Conservation (phyloP, 1,284 basidiomycete species). For the Ustilago esculenta region DNA sequence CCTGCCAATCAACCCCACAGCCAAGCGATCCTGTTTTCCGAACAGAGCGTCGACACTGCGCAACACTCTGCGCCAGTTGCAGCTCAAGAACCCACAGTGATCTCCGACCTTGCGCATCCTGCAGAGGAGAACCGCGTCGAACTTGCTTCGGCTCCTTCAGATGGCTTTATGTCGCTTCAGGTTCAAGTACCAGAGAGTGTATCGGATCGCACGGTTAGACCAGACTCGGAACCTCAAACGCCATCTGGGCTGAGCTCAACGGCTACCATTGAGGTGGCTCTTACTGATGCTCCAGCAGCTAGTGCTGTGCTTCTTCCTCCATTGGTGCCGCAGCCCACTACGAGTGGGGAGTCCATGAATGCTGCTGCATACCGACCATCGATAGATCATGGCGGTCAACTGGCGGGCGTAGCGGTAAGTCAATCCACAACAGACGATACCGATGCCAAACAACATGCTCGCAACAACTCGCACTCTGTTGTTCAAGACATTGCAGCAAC, state of each 20-base stretch:
- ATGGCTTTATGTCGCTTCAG: conserved; percentile 33
- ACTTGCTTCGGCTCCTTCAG: conserved; percentile 12
- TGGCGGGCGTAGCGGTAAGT: neutral
- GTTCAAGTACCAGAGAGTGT: conserved; percentile 30
- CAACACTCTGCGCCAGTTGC: too few species aligned
- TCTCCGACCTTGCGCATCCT: neutral
- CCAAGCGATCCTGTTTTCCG: neutral
- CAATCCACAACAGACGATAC: conserved; percentile 3
- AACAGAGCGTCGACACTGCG: too few species aligned
- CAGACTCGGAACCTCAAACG: neutral
- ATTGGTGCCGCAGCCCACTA: conserved; percentile 13
- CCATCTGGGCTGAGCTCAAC: neutral
- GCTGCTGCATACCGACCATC: too few species aligned
- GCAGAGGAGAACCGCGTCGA: neutral
- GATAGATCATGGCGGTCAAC: neutral
- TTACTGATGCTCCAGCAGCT: neutral
- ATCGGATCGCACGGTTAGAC: neutral
- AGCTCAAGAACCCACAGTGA: too few species aligned
- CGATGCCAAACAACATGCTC: conserved; percentile 30
- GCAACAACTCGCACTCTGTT: conserved; percentile 55
- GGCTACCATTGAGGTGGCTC: neutral
- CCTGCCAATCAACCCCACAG: conserved; percentile 19
- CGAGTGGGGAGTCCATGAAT: neutral
- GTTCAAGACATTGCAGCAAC: conserved; percentile 32
- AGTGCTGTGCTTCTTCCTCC: conserved; percentile 22